phyloP scores from a whole-genome alignment of 1,284 basidiomycete species.

The Schizophyllum commune region DNA sequence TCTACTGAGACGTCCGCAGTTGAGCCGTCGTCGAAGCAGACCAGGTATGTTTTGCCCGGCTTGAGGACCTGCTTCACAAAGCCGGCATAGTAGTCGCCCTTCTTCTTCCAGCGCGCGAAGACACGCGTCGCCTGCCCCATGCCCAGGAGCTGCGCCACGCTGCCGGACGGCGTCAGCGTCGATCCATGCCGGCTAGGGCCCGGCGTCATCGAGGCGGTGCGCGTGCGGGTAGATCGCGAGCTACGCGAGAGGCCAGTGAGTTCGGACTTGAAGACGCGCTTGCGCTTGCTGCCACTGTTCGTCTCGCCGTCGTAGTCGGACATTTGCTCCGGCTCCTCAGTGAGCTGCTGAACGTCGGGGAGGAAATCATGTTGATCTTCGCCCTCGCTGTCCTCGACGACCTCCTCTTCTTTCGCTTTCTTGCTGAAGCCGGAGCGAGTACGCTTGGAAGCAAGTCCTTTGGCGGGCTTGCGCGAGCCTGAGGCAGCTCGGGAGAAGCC shows the following conservation, averaged over 20 bases:
- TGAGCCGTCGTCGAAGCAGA: conserved; percentile 58
- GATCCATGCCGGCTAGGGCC: conserved; percentile 15
- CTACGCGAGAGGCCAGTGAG: conserved; percentile 5
- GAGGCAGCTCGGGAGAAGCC: conserved; percentile 13
- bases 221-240: neutral
- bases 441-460: conserved; percentile 13
- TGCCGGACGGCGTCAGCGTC: conserved; percentile 1
- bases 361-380: conserved; percentile 33
- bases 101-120: conserved; percentile 57
- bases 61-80: conserved; percentile 31
- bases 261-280: conserved; percentile 27
- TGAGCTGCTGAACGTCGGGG: conserved; percentile 33
- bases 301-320: conserved; percentile 13
- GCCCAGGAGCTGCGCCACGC: conserved; percentile 5
- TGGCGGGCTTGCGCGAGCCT: conserved; percentile 3
- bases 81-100: conserved; percentile 57
- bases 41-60: conserved; percentile 25
- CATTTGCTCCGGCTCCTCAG: conserved; percentile 31
- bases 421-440: conserved; percentile 15
- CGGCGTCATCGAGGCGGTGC: conserved; percentile 13
- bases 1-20: conserved; percentile 37
- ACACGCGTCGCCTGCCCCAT: conserved; percentile 37
- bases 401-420: conserved; percentile 25
- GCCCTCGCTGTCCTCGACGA: conserved; percentile 26
- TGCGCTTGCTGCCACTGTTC: conserved; percentile 39